Evolutionary conservation across 768 basidiomycete species (phyloP).

Genomic region (Pleurotus ostreatus): DNA sequence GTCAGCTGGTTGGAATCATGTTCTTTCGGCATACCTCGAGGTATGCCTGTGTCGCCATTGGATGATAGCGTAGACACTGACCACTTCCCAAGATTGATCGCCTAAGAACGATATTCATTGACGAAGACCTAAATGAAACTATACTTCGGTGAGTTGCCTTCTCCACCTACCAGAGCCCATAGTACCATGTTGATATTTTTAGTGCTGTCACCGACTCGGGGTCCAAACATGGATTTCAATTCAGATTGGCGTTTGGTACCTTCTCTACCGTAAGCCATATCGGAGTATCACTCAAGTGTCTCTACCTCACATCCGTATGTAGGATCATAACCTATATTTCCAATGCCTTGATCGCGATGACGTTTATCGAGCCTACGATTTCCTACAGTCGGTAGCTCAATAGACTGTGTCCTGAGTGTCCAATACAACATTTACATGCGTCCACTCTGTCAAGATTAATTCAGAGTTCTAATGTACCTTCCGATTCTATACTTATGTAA

Average conservation of each 20-base stretch:
- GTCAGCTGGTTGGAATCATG: neutral
- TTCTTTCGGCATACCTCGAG: neutral
- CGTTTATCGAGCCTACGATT: neutral
- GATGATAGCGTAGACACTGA: too few species aligned
- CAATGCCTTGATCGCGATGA: neutral
- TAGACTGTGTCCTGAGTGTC: neutral
- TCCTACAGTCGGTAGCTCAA: neutral
- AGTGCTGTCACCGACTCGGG: neutral
- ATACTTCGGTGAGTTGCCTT: neutral
- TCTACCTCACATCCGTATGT: too few species aligned
- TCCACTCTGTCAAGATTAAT: too few species aligned
- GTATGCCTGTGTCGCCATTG: neutral
- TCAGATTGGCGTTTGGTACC: neutral
- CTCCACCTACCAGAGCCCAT: neutral
- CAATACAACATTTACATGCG: too few species aligned
- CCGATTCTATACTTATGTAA: too few species aligned
- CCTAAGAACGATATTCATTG: neutral
- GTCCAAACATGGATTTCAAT: neutral
- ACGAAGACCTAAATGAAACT: neutral
- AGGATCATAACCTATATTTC: neutral
- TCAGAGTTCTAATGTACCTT: too few species aligned
- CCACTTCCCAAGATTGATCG: neutral
- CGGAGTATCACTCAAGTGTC: neutral
- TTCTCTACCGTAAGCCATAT: neutral
- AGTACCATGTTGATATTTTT: neutral